A percentile compares a stretch with the other conserved stretches of the same genome.
Evolutionary conservation across 1,139 yeast species (phyloP).

Genomic region (Yamadazyma dushanensis): DNA sequence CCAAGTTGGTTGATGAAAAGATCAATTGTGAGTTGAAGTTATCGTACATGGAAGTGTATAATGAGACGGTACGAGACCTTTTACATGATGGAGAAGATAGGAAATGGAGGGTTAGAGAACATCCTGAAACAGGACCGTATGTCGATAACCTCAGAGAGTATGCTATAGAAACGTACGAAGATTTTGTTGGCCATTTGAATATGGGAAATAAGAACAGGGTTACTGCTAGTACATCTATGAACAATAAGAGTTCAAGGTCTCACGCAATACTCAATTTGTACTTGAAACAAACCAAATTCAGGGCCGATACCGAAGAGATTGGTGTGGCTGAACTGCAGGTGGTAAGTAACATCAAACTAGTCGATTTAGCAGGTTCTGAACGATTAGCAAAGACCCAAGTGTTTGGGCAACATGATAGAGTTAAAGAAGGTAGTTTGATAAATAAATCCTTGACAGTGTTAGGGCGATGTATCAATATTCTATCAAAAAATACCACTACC

Average conservation of each 20-base stretch:
- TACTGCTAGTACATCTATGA: conserved; percentile 71
- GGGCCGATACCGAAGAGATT: conserved; percentile 20
- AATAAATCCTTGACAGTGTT: conserved; percentile 74
- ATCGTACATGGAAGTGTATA: conserved; percentile 71
- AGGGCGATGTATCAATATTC: conserved; percentile 69
- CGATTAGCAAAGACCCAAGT: conserved; percentile 64
- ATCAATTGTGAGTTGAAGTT: conserved; percentile 55
- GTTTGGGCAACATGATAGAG: conserved; percentile 55
- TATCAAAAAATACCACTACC: conserved; percentile 33
- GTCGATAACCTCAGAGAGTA: conserved; percentile 63
- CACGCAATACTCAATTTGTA: conserved; percentile 73
- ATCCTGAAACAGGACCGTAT: conserved; percentile 64
- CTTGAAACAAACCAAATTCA: conserved; percentile 55
- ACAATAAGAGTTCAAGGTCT: conserved; percentile 69
- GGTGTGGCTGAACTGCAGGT: conserved; percentile 56
- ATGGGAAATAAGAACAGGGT: conserved; percentile 55
- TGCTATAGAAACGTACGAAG: conserved; percentile 40
- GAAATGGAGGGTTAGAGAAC: conserved; percentile 55
- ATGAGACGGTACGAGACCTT: conserved; percentile 67
- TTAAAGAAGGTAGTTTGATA: conserved; percentile 73
- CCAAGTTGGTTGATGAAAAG: conserved; percentile 37
- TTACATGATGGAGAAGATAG: conserved; percentile 26
- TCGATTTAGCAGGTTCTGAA: conserved; percentile 84
- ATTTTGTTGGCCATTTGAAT: conserved; percentile 43
- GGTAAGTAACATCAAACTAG: conserved; percentile 62